Conservation (phyloP, 257 asterid species). For the Plectranthus barbatus region DNA sequence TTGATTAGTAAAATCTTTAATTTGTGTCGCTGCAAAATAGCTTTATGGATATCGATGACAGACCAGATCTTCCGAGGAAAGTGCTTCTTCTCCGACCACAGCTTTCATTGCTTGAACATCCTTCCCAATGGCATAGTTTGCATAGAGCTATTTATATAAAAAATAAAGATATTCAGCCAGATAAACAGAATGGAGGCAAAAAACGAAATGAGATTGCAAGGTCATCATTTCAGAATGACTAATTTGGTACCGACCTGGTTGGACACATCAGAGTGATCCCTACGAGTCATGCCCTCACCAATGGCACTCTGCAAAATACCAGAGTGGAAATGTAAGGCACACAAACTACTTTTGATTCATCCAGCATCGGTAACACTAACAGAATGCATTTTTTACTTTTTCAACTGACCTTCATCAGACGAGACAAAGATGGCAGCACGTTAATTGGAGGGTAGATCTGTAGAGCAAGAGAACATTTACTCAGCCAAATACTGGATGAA, state of each 20-base stretch:
- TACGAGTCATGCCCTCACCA: constrained; percentile 98
- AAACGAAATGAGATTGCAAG: not conserved
- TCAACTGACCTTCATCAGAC: constrained; percentile 80
- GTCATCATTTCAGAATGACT: not conserved
- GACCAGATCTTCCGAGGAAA: constrained; percentile 81
- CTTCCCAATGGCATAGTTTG: constrained; percentile 80
- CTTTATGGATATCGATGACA: constrained; percentile 12
- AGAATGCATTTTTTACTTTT: not conserved
- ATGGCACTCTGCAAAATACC: constrained; percentile 74
- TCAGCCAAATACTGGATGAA: constrained; percentile 14
- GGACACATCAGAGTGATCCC: constrained; percentile 95
- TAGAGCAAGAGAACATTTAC: constrained; percentile 2
- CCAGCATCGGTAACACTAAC: not conserved
- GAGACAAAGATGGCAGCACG: constrained; percentile 96
- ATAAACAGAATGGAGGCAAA: not conserved
- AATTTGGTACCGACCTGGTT: constrained; percentile 51
- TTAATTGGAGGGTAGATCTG: constrained; percentile 98
- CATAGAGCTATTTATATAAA: constrained; percentile 40
- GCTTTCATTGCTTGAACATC: constrained; percentile 92
- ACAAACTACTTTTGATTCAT: not conserved
- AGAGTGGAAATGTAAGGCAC: constrained; percentile 1
- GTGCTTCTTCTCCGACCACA: constrained; percentile 88
- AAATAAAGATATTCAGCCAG: not conserved
- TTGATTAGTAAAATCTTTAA: constrained; percentile 4
- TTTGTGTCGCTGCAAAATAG: not conserved